Evolutionary conservation across 2,329 filamentous ascomycete species (phyloP), one percentile per base, ranked within the genome.

Genomic region (Beauveria medogensis): DNA sequence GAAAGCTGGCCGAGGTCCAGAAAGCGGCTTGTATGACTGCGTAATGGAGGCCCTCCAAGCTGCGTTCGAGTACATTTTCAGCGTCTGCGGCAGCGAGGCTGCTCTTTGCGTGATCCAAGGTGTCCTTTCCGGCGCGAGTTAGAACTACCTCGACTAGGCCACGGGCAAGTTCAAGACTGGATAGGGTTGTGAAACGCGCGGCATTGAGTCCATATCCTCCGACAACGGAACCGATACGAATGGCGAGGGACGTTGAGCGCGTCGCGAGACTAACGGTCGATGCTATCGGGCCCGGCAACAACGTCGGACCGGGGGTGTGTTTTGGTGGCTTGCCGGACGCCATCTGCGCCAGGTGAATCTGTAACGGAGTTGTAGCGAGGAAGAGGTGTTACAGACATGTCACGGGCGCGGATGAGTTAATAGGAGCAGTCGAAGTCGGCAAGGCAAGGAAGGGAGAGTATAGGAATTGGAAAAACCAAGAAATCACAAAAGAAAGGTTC

Each of bases 1-100:
- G 77, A 65, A 87, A 87, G 52, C 84, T 78, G 2, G 84, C 80
- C 2, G 81, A 80, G 2, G 84, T 84, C 76, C 82, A 84, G 66
- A 87, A 86, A 46, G 84, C 82, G 30, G 83, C 76, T 55, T 80
- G 78, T 6, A 80, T 81, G 70, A 87, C 82, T 26, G 81, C 81
- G 56, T 77, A 75, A 65, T 87, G 83, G 47, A 87, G 71, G 59
- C 73, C 77, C 62, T 83, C 81, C 34, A 87, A 74, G 65, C 80
- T 84, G 61, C 75, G 74, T 66, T 85, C 82, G 50, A 87, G 71
- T 14, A 85, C 72, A 2, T 78, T 79, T 67, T 86, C 83, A 40
- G 83, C 78, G 63, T 85, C 82, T 24, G 76, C 71, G 55, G 74
- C 77, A 34, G 77, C 78, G 22, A 84, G 62, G 2, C 81, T 76